phyloP scores from a whole-genome alignment of 805 yeast genomes.

The Saccharomycopsis sp. region DNA sequence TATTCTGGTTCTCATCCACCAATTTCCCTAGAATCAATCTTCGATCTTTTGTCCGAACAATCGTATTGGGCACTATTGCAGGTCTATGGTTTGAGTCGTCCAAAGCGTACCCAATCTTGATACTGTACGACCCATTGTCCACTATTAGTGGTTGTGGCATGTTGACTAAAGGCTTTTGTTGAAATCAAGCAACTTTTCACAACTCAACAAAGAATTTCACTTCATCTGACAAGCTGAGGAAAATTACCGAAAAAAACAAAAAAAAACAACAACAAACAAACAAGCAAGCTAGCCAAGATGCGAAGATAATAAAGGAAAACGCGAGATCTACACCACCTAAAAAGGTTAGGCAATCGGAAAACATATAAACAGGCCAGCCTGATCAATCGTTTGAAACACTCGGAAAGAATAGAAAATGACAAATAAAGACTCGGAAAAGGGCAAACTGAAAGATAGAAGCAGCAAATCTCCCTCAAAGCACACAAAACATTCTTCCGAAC shows the following conservation, averaged over 20 bases:
- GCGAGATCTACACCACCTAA: too few relatives aligned
- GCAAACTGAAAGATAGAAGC: too few relatives aligned
- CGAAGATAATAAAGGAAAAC: background rate
- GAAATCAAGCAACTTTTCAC: too few relatives aligned
- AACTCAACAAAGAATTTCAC: too few relatives aligned
- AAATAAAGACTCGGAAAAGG: too few relatives aligned
- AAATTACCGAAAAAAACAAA: background rate
- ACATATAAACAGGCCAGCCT: too few relatives aligned
- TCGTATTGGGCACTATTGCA: slow-evolving; percentile 51
- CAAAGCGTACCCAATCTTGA: slow-evolving; percentile 53
- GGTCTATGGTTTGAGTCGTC: slow-evolving; percentile 33
- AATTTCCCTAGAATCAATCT: slow-evolving; percentile 66
- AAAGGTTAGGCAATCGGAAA: too few relatives aligned
- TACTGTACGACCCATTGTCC: slow-evolving; percentile 84
- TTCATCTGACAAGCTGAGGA: background rate
- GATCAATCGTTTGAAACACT: too few relatives aligned
- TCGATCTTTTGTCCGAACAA: slow-evolving; percentile 70
- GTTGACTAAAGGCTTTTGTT: background rate
- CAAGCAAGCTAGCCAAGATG: background rate
- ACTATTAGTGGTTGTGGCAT: slow-evolving; percentile 38
- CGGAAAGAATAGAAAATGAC: too few relatives aligned
- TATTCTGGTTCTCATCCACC: slow-evolving; percentile 53
- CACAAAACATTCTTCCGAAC: too few relatives aligned
- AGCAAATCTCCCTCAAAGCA: too few relatives aligned
- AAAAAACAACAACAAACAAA: background rate